Base-by-base conservation (phyloP, 2,329 filamentous ascomycete genomes). In the Cucurbitaria berberidis region DNA sequence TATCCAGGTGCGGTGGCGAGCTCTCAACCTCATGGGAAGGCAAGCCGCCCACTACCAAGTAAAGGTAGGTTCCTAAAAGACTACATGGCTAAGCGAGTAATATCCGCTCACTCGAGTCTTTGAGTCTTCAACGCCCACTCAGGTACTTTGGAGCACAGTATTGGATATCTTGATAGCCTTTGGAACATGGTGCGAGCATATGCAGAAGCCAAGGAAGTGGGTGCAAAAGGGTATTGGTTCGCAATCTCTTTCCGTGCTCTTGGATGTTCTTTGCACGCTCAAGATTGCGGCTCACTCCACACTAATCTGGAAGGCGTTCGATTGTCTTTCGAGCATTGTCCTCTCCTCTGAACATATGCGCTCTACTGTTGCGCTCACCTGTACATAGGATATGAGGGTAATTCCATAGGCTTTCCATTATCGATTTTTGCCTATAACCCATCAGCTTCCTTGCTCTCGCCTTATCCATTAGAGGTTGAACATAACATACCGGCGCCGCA, bases 381-480 rank as follows among this genome's bases (percentile, higher is more conserved):
- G 21, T 34, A 22, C 10, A 42, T 29, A 15, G 7, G 45, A 38
- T 38, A 35, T 15, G 49, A 45, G 3, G 59, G 59, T 29, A 62
- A 27, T 50, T 62, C 57, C n/a, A 55, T 27, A 18, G 57, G 53
- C 29, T 34, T 45, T 2, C 35, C 26, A 35, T 57, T 34, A 36
- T 59, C 44, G 3, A 57, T 42, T 1, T 26, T 39, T 8, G 55
- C 47, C 55, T 57, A 11, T 10, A 5, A n/a, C 0, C 27, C 1
- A 32, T 57, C 26, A 57, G 51, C 22, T 27, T 35, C 18, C 11
- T 7, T 5, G 9, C 18, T 8, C 16, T 7, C 2, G 13, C 3
- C 13, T 7, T 9, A 1, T 3, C 29, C 5, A 8, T 34, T n/a
- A 16, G 16, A 3, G n/a, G 21, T 4, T 10, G 11, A 6, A 51